Evolutionary conservation across 257 asterid species (phyloP).

Genomic region (Solanum pinnatisectum): DNA sequence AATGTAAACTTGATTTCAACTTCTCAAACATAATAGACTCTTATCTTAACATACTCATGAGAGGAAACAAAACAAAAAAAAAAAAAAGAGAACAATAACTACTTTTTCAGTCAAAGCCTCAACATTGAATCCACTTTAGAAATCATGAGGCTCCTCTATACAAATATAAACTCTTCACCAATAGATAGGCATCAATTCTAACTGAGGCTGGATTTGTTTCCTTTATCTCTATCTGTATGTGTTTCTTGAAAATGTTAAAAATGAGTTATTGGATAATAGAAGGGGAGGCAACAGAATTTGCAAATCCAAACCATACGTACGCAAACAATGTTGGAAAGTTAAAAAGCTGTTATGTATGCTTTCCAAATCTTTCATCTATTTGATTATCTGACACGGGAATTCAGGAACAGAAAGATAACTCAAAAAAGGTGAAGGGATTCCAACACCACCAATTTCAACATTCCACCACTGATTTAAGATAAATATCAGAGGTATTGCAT

Average conservation of each 20-base stretch:
- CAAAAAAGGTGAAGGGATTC: too few relatives aligned
- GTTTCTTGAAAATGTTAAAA: neutral
- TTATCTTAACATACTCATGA: neutral
- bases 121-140: neutral
- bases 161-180: neutral
- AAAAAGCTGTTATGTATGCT: neutral
- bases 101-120: slow-evolving; percentile 11
- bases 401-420: neutral
- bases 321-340: neutral
- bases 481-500: neutral
- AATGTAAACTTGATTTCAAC: neutral
- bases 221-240: neutral
- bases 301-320: neutral
- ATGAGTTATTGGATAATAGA: neutral
- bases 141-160: slow-evolving; percentile 11
- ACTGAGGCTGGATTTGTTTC: neutral
- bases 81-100: neutral
- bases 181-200: neutral
- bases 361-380: neutral
- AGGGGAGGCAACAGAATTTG: neutral
- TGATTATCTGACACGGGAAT: neutral
- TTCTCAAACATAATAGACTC: neutral
- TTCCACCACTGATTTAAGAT: neutral
- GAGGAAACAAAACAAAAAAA: too few relatives aligned
- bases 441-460: too few relatives aligned